Evolutionary conservation across 2,329 filamentous ascomycete species (phyloP), one percentile per base, ranked within the genome.

Genomic region (Botrytis pseudocinerea): DNA sequence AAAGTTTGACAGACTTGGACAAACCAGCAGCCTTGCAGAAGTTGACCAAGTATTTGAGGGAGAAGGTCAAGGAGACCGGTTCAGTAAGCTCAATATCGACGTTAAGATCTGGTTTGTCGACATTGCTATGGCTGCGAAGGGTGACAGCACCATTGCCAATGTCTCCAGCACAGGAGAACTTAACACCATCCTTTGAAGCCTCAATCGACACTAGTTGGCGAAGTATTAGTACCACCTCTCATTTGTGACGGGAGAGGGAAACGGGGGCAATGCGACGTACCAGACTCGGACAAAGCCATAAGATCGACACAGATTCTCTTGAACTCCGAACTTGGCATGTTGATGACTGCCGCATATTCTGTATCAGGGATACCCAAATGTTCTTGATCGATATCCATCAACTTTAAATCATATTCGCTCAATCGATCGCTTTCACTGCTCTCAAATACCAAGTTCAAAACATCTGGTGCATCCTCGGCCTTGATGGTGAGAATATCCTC

Each of bases 331-430:
- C 93, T 90, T 22, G 96, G 95, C 93, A 99, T 94, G 71, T 89
- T 87, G 77, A 99, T 93, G 28, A 93, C 96, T 65, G 96, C 93
- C 57, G 94, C 92, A 82, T 99, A 99, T 81, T 99, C 96, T n/a
- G 97, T 99, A 80, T 99, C 95, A 25, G 96, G 96, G 80, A 99
- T 99, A 76, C 96, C 96, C 84, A 99, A 86, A 84, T 99, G 96
- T 88, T 99, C 96, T 86, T 99, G 97, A 85, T 99, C 96, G 83
- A 99, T 99, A 83, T 99, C 96, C 96, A 99, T 99, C 83, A 99
- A 91, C 89, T 99, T 99, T 85, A 99, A 93, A 84, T 99, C 96
- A 83, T 99, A 99, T 87, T 99, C 97, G 89, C 93, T 97, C 82
- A 99, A 89, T 78, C 96, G 89, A 84, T 99, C 96, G 80, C 90